These are phyloP conservation scores for Rhododendron griersonianum DNA, from an alignment of 148 eudicot genomes.

Conservation along the genomic window DNA sequence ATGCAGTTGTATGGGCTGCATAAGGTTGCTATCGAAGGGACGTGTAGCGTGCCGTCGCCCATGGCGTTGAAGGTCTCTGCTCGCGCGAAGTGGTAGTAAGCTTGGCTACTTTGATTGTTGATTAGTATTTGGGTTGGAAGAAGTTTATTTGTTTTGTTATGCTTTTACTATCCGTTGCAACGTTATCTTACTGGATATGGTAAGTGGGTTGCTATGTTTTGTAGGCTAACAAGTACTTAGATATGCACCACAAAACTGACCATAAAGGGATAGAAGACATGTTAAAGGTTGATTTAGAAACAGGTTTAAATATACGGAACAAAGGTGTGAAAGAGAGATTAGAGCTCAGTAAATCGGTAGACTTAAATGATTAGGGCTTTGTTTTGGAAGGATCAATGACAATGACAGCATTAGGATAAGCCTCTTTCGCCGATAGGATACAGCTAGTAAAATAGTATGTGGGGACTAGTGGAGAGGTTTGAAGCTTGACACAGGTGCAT, in stretches of 20 bases:
- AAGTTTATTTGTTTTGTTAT: background rate
- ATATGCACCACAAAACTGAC: background rate
- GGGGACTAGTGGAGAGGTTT: background rate
- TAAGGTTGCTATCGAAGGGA: conserved; percentile 67
- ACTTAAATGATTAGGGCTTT: background rate
- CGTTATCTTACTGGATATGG: background rate
- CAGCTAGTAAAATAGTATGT: background rate
- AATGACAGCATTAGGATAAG: background rate
- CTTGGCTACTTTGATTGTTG: background rate
- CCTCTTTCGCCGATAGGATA: background rate
- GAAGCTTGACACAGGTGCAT: background rate
- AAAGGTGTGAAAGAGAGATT: background rate
- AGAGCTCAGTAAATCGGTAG: background rate
- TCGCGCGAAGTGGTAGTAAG: conserved; percentile 67
- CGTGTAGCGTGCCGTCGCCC: conserved; percentile 50
- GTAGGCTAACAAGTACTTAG: background rate
- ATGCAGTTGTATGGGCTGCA: conserved; percentile 58
- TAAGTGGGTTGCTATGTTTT: background rate
- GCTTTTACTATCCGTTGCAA: background rate
- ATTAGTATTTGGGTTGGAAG: background rate
- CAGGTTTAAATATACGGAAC: background rate
- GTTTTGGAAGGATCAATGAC: background rate
- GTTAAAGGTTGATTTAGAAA: background rate
- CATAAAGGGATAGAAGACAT: background rate
- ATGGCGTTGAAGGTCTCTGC: conserved; percentile 69